Conservation (phyloP, 169 alveolate species). For the Cryptosporidium felis region DNA sequence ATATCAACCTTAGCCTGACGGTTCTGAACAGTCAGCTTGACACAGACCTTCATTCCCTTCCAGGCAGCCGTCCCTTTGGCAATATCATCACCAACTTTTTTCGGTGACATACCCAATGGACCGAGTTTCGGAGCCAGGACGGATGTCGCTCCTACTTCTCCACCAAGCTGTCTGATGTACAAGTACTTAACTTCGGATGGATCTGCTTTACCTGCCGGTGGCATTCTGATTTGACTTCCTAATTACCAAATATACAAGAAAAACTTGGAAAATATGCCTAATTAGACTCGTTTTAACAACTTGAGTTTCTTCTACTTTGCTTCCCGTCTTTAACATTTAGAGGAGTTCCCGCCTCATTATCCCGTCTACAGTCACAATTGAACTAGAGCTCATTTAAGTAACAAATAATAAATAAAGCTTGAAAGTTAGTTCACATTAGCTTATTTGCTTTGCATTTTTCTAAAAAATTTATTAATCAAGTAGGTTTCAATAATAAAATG, state of each 20-base stretch:
- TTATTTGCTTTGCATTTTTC: no score
- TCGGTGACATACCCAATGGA: slow-evolving; percentile 96
- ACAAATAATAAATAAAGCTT: not conserved
- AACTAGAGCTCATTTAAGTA: not conserved
- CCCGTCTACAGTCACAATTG: slow-evolving; percentile 64
- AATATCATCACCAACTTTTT: slow-evolving; percentile 97
- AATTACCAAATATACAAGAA: not conserved
- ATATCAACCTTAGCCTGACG: slow-evolving; percentile 92
- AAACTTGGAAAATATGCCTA: slow-evolving; percentile 1
- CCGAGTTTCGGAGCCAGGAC: slow-evolving; percentile 98
- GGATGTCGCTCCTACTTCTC: slow-evolving; percentile 97
- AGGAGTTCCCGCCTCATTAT: slow-evolving; percentile 1
- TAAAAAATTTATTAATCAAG: no score
- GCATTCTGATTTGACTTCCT: slow-evolving; percentile 34
- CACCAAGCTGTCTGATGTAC: slow-evolving; percentile 95
- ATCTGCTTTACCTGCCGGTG: slow-evolving; percentile 74
- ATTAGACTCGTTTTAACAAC: not conserved
- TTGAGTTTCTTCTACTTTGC: not conserved
- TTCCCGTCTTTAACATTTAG: slow-evolving; percentile 42
- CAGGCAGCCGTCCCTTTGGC: slow-evolving; percentile 95
- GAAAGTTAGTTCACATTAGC: no score
- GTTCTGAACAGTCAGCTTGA: slow-evolving; percentile 89
- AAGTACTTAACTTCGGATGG: slow-evolving; percentile 77
- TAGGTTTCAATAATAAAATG: no score
- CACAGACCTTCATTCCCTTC: slow-evolving; percentile 95